These are phyloP conservation scores for Cyclotella choctawhatcheeana DNA, from an alignment of 108 stramenopile genomes.

Conservation along the genomic window DNA sequence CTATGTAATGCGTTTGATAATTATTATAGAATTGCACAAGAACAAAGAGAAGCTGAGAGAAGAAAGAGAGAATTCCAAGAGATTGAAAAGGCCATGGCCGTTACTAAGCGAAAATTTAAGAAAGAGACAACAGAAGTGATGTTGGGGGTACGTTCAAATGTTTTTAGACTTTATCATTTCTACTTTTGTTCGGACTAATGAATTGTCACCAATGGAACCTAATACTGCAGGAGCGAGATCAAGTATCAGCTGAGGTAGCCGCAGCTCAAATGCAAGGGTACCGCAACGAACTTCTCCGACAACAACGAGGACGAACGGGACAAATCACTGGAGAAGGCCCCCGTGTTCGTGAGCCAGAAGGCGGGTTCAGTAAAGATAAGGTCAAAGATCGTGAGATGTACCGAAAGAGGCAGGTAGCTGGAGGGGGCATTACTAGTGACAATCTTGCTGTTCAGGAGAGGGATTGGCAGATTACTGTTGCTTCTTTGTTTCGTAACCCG, in stretches of 20 bases:
- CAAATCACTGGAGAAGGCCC: conserved; percentile 43
- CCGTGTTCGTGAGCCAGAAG: conserved; percentile 80
- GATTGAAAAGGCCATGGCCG: conserved; percentile 75
- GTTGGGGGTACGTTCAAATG: conserved; percentile 49
- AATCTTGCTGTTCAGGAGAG: conserved; percentile 76
- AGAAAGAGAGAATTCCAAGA: conserved; percentile 70
- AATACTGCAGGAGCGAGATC: conserved; percentile 72
- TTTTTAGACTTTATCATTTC: background rate
- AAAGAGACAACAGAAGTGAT: conserved; percentile 84
- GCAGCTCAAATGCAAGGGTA: conserved; percentile 90
- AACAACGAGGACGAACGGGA: conserved; percentile 62
- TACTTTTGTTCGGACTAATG: background rate
- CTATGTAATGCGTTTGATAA: no score
- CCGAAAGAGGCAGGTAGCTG: conserved; percentile 83
- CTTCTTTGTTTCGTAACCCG: conserved; percentile 62
- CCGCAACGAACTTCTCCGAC: conserved; percentile 82
- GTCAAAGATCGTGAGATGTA: conserved; percentile 82
- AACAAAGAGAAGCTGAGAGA: conserved; percentile 80
- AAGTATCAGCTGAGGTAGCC: conserved; percentile 79
- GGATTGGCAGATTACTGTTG: conserved; percentile 85
- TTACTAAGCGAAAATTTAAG: conserved; percentile 79
- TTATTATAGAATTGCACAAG: conserved; percentile 73
- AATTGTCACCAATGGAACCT: no score
- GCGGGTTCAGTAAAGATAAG: conserved; percentile 65
- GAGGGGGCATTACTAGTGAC: conserved; percentile 80